These are phyloP conservation scores for Stylonectria norvegica DNA, from an alignment of 2,329 filamentous ascomycete species.

Conservation along the genomic window DNA sequence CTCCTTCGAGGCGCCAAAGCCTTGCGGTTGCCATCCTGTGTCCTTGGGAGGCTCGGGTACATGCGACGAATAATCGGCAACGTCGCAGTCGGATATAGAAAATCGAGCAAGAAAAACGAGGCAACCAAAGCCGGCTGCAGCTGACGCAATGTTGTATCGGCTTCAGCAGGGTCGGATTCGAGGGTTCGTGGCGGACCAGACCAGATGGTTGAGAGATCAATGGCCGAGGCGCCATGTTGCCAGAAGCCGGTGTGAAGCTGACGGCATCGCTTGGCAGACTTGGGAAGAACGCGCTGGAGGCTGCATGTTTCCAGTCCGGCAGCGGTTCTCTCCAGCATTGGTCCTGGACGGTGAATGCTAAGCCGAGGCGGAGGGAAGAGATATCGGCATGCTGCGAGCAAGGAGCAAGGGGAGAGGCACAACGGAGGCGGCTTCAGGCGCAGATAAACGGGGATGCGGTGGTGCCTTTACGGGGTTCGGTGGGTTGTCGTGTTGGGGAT, in stretches of 20 bases:
- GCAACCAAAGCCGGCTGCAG: conserved; percentile 36
- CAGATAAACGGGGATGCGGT: background rate
- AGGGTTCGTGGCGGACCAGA: conserved; percentile 31
- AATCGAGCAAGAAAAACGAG: conserved; percentile 53
- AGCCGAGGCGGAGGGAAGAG: conserved; percentile 7
- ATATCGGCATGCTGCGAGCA: conserved; percentile 23
- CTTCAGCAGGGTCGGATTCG: conserved; percentile 19
- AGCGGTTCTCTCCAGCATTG: conserved; percentile 58
- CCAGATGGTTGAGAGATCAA: conserved; percentile 46
- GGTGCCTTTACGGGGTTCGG: background rate
- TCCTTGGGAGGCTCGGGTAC: conserved; percentile 27
- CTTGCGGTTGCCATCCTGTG: conserved; percentile 17
- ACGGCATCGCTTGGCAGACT: conserved; percentile 38
- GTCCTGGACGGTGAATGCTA: conserved; percentile 21
- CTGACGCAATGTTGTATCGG: conserved; percentile 22
- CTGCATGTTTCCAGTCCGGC: conserved; percentile 54
- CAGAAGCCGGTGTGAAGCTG: conserved; percentile 51
- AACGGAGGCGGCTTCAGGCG: conserved; percentile 4
- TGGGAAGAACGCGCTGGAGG: conserved; percentile 50
- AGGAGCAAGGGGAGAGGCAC: conserved; percentile 5
- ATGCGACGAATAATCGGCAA: conserved; percentile 41
- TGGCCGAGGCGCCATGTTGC: conserved; percentile 50
- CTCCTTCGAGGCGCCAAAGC: conserved; percentile 19
- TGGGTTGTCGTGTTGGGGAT: background rate
- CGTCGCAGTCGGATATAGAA: conserved; percentile 50